These are phyloP conservation scores for Alisma plantagoaquatica DNA, from an alignment of 106 monocot species.

Conservation along the genomic window DNA sequence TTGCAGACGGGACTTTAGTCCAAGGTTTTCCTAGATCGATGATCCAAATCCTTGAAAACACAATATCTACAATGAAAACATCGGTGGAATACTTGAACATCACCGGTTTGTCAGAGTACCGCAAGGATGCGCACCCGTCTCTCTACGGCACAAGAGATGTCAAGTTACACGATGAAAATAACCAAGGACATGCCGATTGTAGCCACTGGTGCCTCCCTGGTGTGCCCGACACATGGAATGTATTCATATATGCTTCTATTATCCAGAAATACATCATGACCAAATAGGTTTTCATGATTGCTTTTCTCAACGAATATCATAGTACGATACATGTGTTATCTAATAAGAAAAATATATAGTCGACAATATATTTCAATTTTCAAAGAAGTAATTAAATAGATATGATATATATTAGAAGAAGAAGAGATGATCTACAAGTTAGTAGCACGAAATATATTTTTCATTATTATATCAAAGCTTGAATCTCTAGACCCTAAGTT, in stretches of 20 bases:
- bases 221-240: constrained; percentile 3
- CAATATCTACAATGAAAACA: constrained; percentile 12
- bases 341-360: too few relatives aligned
- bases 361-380: too few relatives aligned
- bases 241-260: neutral
- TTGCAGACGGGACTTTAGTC: constrained; percentile 16
- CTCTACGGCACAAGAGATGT: constrained; percentile 32
- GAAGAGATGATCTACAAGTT: too few relatives aligned
- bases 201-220: constrained; percentile 42
- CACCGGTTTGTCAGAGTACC: constrained; percentile 31
- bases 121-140: constrained; percentile 32
- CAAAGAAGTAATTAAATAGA: too few relatives aligned
- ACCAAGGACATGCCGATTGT: constrained; percentile 23
- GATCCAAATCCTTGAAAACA: neutral
- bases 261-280: neutral
- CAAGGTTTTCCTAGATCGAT: neutral
- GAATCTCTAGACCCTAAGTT: too few relatives aligned
- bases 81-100: constrained; percentile 17
- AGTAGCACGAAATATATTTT: too few relatives aligned
- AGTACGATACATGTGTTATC: too few relatives aligned
- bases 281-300: too few relatives aligned
- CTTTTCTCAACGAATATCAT: too few relatives aligned
- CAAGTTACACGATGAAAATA: constrained; percentile 7
- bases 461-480: too few relatives aligned
- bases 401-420: too few relatives aligned